Evolutionary conservation across 768 basidiomycete species (phyloP).

Genomic region (Pleurotus pulmonarius): DNA sequence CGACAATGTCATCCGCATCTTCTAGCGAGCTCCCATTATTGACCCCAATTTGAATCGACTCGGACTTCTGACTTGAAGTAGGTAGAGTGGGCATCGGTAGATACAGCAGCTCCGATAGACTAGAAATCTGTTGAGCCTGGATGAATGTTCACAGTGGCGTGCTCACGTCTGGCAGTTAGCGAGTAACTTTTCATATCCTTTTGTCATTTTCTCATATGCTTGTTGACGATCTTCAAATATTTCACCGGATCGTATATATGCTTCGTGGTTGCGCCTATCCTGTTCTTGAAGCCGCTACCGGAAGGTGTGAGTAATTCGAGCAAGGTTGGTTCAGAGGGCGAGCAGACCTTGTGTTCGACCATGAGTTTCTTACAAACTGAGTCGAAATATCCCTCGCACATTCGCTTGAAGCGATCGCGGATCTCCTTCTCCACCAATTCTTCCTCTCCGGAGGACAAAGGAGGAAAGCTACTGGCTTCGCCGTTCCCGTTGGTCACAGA

Average conservation of each 20-base stretch:
- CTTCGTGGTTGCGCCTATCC: constrained; percentile 95
- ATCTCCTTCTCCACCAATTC: constrained; percentile 84
- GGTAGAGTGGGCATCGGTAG: constrained; percentile 82
- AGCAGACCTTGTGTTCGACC: constrained; percentile 79
- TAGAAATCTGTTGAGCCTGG: constrained; percentile 10
- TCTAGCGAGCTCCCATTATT: constrained; percentile 34
- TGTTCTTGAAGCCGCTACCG: constrained; percentile 90
- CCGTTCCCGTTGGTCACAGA: constrained; percentile 20
- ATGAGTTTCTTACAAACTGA: constrained; percentile 87
- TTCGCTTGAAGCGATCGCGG: constrained; percentile 83
- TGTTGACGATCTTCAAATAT: constrained; percentile 99
- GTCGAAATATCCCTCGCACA: constrained; percentile 94
- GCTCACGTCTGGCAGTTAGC: constrained; percentile 83
- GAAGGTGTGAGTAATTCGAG: not conserved
- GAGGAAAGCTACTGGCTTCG: constrained; percentile 34
- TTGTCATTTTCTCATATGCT: constrained; percentile 98
- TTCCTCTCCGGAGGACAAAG: constrained; percentile 47
- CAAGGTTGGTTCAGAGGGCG: constrained; percentile 13
- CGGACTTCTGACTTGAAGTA: constrained; percentile 72
- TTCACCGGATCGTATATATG: constrained; percentile 98
- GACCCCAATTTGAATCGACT: constrained; percentile 76
- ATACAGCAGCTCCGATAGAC: constrained; percentile 89
- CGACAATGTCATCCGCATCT: constrained; percentile 54
- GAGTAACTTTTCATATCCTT: constrained; percentile 88
- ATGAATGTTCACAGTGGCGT: not conserved